A percentile compares a stretch with the other conserved stretches of the same genome.
These are phyloP conservation scores for Epichloe typhina DNA, from an alignment of 2,329 filamentous ascomycete species.

Conservation along the genomic window DNA sequence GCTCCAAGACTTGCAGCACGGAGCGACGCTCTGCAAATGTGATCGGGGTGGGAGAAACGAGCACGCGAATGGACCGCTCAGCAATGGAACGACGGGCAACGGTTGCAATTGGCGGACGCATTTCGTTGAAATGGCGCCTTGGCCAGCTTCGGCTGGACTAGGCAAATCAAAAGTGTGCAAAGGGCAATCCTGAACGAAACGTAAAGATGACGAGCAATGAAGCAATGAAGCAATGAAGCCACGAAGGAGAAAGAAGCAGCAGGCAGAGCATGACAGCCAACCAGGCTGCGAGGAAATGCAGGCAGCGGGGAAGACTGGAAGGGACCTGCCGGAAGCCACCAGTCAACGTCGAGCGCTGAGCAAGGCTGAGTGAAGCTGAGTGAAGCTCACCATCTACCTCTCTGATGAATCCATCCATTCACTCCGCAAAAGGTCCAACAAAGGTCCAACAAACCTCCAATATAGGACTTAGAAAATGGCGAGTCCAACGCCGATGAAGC, in stretches of 20 bases:
- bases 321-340: not conserved
- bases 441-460: too few relatives aligned
- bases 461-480: slow-evolving; percentile 23
- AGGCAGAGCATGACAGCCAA: not conserved
- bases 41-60: slow-evolving; percentile 37
- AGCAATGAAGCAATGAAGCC: too few relatives aligned
- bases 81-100: slow-evolving; percentile 7
- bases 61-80: slow-evolving; percentile 34
- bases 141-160: not conserved
- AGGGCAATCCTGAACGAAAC: not conserved
- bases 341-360: not conserved
- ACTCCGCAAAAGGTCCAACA: too few relatives aligned
- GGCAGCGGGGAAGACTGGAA: not conserved
- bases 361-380: not conserved
- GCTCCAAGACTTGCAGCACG: slow-evolving; percentile 37
- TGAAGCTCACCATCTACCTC: not conserved
- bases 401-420: not conserved
- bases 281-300: not conserved
- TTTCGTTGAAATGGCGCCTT: not conserved
- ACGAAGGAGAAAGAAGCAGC: too few relatives aligned
- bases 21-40: slow-evolving; percentile 42
- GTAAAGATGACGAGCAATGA: too few relatives aligned
- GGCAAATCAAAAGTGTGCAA: not conserved
- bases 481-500: slow-evolving; percentile 38
- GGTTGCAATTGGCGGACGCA: slow-evolving; percentile 6